Evolutionary conservation across 2,329 filamentous ascomycete species (phyloP).

Genomic region (Passalora sequoiae): DNA sequence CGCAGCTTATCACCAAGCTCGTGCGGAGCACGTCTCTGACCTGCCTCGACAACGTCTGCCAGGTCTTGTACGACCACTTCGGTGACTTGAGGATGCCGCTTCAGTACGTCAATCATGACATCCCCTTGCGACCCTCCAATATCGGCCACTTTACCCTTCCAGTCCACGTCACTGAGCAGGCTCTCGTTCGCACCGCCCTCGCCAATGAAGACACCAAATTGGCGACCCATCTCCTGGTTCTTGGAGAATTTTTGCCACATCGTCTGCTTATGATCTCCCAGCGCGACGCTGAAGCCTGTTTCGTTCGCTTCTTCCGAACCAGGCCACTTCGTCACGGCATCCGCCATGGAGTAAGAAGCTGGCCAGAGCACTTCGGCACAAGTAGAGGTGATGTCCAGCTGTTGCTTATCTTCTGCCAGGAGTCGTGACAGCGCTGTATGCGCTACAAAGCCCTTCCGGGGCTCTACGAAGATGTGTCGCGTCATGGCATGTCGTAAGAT

Average conservation of each 20-base stretch:
- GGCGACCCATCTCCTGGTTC: neutral
- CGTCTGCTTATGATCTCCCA: neutral
- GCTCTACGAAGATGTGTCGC: constrained; percentile 3
- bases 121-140: constrained; percentile 5
- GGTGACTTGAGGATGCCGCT: constrained; percentile 1
- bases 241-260: constrained; percentile 3
- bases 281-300: neutral
- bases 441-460: constrained; percentile 2
- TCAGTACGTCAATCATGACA: constrained; percentile 4
- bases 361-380: neutral
- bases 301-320: constrained; percentile 6
- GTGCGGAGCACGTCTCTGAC: neutral
- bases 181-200: neutral
- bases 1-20: neutral
- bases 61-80: constrained; percentile 2
- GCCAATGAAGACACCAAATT: constrained; percentile 3
- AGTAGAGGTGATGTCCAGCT: constrained; percentile 1
- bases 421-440: constrained; percentile 8
- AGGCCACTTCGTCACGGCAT: constrained; percentile 5
- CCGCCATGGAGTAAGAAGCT: neutral
- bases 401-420: constrained; percentile 2
- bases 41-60: neutral
- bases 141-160: constrained; percentile 4
- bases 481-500: constrained; percentile 5
- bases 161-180: constrained; percentile 2